Conservation (phyloP, 1,139 yeast genomes). For the Candida sojae region DNA sequence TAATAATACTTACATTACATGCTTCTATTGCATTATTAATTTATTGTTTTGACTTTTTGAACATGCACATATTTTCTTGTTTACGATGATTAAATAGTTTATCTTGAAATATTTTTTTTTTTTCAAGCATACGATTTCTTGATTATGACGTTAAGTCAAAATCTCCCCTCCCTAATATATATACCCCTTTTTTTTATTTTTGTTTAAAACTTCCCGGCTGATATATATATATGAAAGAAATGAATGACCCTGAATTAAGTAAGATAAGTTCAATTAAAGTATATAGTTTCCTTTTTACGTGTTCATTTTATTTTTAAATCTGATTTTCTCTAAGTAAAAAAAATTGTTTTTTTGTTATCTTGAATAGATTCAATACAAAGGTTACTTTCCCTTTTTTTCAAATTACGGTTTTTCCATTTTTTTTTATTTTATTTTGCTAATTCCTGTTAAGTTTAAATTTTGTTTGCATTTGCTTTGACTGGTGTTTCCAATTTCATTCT, state of each 20-base stretch:
- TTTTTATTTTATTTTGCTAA: background rate
- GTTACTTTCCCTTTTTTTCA: background rate
- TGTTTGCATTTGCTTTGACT: background rate
- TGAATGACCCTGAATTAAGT: background rate
- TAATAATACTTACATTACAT: background rate
- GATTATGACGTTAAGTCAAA: background rate
- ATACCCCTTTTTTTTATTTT: background rate
- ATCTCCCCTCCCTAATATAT: background rate
- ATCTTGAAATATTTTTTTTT: background rate
- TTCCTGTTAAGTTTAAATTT: slow-evolving; percentile 1
- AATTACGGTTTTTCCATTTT: background rate
- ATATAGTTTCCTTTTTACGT: slow-evolving; percentile 2
- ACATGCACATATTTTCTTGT: background rate
- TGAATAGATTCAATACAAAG: slow-evolving; percentile 3
- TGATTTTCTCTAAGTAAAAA: too few relatives aligned
- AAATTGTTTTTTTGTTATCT: slow-evolving; percentile 6
- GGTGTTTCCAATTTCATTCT: background rate
- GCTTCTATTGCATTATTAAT: slow-evolving; percentile 1
- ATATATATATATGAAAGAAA: background rate
- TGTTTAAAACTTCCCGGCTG: slow-evolving; percentile 3
- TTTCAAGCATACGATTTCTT: background rate
- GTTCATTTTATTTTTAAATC: background rate
- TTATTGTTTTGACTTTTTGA: background rate
- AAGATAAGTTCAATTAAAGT: background rate
- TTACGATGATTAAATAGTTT: slow-evolving; percentile 1